phyloP scores from a whole-genome alignment of 1,139 yeast genomes.

The Geotrichum aggregatum region DNA sequence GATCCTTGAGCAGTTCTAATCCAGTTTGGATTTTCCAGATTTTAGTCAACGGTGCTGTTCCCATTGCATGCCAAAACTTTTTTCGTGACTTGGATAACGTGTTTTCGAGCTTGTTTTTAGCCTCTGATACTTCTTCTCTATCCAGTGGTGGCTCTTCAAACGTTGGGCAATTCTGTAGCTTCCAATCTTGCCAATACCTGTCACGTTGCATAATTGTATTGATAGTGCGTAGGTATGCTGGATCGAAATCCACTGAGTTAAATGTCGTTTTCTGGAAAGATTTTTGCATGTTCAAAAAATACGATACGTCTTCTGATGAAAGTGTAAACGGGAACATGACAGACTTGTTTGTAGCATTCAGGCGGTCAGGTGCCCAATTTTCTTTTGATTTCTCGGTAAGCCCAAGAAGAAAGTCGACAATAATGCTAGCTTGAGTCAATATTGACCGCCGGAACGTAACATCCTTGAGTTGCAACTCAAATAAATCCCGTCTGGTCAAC shows the following conservation, averaged over 20 bases:
- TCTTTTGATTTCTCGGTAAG: conserved; percentile 24
- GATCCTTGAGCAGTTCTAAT: conserved; percentile 24
- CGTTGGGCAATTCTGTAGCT: conserved; percentile 36
- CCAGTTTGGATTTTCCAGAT: conserved; percentile 36
- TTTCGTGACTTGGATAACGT: conserved; percentile 27
- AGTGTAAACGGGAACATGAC: conserved; percentile 30
- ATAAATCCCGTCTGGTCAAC: conserved; percentile 37
- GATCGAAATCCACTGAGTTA: conserved; percentile 25
- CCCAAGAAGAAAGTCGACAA: conserved; percentile 34
- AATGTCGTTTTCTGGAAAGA: conserved; percentile 18
- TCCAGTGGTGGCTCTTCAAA: conserved; percentile 29
- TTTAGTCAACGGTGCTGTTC: conserved; percentile 38
- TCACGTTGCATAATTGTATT: conserved; percentile 32
- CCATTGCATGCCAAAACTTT: conserved; percentile 36
- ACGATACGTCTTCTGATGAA: conserved; percentile 26
- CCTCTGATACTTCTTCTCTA: conserved; percentile 12
- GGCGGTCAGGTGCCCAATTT: conserved; percentile 22
- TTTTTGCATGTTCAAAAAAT: conserved; percentile 25
- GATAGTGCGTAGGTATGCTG: conserved; percentile 27
- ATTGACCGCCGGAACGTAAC: conserved; percentile 37
- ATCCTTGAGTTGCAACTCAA: conserved; percentile 39
- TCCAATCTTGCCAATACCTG: conserved; percentile 39
- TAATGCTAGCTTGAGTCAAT: conserved; percentile 34
- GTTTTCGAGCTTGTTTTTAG: conserved; percentile 22
- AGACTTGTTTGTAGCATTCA: conserved; percentile 30